Percentiles rank a stretch among this genome's conserved stretches.
These are phyloP conservation scores for Talaromyces sp. DNA, from an alignment of 2,329 filamentous ascomycete species.

Conservation along the genomic window DNA sequence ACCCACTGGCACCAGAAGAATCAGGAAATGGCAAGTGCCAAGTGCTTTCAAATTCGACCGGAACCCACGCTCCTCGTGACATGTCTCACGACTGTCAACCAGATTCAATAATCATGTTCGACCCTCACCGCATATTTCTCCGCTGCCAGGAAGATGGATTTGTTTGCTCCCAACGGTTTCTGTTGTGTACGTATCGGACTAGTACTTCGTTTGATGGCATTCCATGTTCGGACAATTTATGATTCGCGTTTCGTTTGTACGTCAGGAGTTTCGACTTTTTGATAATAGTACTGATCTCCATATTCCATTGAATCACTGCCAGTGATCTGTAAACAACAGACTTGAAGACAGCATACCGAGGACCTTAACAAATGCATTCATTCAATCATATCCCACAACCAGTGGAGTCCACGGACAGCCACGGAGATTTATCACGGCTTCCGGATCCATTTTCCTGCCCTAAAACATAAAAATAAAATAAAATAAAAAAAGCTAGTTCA, in stretches of 20 bases:
- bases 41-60: background rate
- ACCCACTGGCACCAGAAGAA: background rate
- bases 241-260: background rate
- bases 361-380: background rate
- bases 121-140: constrained; percentile 2
- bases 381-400: background rate
- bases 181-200: background rate
- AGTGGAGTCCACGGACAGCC: background rate
- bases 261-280: background rate
- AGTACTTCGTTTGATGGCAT: background rate
- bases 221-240: background rate
- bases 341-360: background rate
- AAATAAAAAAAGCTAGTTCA: background rate
- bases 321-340: background rate
- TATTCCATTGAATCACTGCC: background rate
- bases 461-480: background rate
- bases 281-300: background rate
- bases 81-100: background rate
- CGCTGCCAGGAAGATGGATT: background rate
- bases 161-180: background rate
- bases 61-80: background rate
- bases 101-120: background rate
- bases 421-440: constrained; percentile 3
- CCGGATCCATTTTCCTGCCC: background rate
- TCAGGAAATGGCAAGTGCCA: background rate